A percentile compares a stretch with the other conserved stretches of the same genome.
Evolutionary conservation across 306 rosid genomes (phyloP).

Genomic region (Cyclanthera cordifolia): DNA sequence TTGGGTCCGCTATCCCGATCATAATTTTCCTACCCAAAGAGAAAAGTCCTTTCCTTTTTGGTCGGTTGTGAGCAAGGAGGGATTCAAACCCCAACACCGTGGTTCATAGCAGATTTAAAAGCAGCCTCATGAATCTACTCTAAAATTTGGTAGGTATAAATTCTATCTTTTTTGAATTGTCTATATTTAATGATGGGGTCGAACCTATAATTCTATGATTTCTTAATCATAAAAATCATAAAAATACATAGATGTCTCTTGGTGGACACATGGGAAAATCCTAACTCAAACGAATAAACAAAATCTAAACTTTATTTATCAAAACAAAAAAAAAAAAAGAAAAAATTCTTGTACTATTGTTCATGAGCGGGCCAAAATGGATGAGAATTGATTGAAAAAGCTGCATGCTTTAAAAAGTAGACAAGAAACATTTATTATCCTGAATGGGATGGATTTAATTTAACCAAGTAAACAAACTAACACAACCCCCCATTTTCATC

Average conservation of each 20-base stretch:
- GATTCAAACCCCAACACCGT: too few species aligned
- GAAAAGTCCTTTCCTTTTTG: too few species aligned
- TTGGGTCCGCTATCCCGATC: too few species aligned
- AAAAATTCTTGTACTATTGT: not conserved
- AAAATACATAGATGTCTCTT: too few species aligned
- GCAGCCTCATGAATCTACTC: not conserved
- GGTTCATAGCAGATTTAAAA: too few species aligned
- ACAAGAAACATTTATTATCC: not conserved
- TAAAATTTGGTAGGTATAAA: too few species aligned
- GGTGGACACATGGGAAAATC: not conserved
- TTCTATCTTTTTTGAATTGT: too few species aligned
- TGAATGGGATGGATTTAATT: not conserved
- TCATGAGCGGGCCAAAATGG: not conserved
- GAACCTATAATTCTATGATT: too few species aligned
- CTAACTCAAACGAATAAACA: not conserved
- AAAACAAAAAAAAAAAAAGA: not conserved
- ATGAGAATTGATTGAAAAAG: conserved; percentile 6
- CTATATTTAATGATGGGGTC: too few species aligned
- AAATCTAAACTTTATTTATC: not conserved
- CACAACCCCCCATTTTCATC: not conserved
- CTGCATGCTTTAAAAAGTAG: not conserved
- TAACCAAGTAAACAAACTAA: not conserved
- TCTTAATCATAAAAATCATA: too few species aligned
- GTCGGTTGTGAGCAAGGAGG: too few species aligned
- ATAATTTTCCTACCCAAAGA: too few species aligned